Conservation (phyloP, 2,329 filamentous ascomycete species). For the Diaporthe velutina region DNA sequence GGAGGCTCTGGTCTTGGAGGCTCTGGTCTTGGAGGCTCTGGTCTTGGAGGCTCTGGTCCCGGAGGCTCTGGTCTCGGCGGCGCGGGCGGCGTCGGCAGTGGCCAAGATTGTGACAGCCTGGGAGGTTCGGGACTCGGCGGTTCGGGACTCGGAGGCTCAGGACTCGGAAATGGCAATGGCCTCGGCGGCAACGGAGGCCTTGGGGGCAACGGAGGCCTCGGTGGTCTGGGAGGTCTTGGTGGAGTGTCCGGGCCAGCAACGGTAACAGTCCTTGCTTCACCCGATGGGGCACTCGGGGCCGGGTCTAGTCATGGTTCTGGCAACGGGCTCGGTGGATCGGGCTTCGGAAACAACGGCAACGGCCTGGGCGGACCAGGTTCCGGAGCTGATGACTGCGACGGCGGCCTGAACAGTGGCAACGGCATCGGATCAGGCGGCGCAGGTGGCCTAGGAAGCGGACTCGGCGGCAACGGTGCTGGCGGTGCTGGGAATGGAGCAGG, state of each 20-base stretch:
- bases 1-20: too few species aligned
- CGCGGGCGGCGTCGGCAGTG: conserved; percentile 14
- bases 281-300: conserved; percentile 17
- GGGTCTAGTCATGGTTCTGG: conserved; percentile 21
- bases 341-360: conserved; percentile 18
- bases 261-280: conserved; percentile 33
- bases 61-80: conserved; percentile 25
- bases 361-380: conserved; percentile 29
- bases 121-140: conserved; percentile 30
- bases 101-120: conserved; percentile 28
- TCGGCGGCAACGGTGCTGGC: conserved; percentile 23
- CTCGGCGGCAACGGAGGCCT: conserved; percentile 29
- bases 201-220: conserved; percentile 33
- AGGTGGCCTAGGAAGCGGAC: conserved; percentile 10
- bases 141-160: conserved; percentile 5
- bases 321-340: conserved; percentile 31
- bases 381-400: conserved; percentile 6
- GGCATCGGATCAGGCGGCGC: conserved; percentile 21
- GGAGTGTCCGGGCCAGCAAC: conserved; percentile 34
- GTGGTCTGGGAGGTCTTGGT: conserved; percentile 31
- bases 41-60: conserved; percentile 26
- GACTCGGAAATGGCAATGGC: conserved; percentile 28
- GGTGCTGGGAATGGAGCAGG: conserved; percentile 32
- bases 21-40: conserved; percentile 27
- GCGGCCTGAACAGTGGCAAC: conserved; percentile 20